Conservation (phyloP, 441 rosid species). For the Capsella rubella region DNA sequence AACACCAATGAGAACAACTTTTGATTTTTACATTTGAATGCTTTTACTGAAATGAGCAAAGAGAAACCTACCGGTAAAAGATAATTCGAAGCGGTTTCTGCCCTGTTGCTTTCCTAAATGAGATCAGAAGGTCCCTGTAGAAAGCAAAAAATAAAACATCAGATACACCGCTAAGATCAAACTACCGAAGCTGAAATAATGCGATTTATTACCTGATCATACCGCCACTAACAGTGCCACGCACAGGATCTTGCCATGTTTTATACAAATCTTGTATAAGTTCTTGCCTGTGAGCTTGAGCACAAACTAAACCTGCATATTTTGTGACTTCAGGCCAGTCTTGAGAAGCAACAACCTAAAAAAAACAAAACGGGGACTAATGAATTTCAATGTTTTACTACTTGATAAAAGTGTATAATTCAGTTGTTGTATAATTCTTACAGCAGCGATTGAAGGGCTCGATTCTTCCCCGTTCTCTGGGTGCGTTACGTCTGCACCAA, state of each 20-base stretch:
- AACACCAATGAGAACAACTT: background rate
- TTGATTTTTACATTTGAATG: background rate
- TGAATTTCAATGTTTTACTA: background rate
- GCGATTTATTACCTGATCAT: constrained; percentile 76
- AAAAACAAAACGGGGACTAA: background rate
- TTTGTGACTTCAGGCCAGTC: constrained; percentile 99
- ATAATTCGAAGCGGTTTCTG: constrained; percentile 93
- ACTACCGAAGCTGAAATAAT: background rate
- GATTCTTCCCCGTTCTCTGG: constrained; percentile 98
- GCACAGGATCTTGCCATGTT: constrained; percentile 98
- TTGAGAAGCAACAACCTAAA: constrained; percentile 97
- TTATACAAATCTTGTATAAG: constrained; percentile 95
- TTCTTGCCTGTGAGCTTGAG: constrained; percentile 98
- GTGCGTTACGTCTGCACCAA: constrained; percentile 98
- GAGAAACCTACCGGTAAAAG: constrained; percentile 76
- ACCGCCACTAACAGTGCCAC: constrained; percentile 95
- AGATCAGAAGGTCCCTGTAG: constrained; percentile 87
- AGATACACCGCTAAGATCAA: background rate
- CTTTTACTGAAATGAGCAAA: background rate
- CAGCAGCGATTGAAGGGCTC: constrained; percentile 98
- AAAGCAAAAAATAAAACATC: constrained; percentile 5
- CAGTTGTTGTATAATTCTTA: constrained; percentile 41
- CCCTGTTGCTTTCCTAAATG: constrained; percentile 96
- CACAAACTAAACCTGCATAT: constrained; percentile 96
- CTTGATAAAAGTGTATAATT: background rate